Percentiles rank a stretch among this genome's conserved stretches.
Evolutionary conservation across 2,329 filamentous ascomycete genomes (phyloP).

Genomic region (Pseudopithomyces maydicus): DNA sequence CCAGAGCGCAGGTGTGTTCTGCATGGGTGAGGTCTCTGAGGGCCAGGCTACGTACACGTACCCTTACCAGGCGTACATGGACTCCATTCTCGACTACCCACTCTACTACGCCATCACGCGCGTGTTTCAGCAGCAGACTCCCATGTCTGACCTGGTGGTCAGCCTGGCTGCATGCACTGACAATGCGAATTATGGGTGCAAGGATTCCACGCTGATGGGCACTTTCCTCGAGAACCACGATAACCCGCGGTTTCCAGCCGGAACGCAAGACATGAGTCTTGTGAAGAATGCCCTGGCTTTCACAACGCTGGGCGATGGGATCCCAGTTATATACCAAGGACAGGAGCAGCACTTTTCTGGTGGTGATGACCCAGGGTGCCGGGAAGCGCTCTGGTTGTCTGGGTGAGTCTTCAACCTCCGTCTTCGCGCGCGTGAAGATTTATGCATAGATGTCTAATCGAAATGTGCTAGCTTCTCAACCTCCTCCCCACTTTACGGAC

Average conservation of each 20-base stretch:
- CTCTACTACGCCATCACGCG: slow-evolving; percentile 37
- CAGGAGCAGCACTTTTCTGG: slow-evolving; percentile 23
- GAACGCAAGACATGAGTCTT: slow-evolving; percentile 24
- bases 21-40: slow-evolving; percentile 44
- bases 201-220: slow-evolving; percentile 24
- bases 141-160: slow-evolving; percentile 7
- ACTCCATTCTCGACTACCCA: slow-evolving; percentile 64
- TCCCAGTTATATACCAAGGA: slow-evolving; percentile 34
- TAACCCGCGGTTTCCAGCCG: slow-evolving; percentile 26
- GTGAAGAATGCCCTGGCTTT: slow-evolving; percentile 35
- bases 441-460: no score
- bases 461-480: slow-evolving; percentile 15
- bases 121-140: slow-evolving; percentile 6
- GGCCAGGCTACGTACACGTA: slow-evolving; percentile 31
- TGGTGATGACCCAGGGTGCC: slow-evolving; percentile 12
- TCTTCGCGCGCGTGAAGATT: no score
- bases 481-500: slow-evolving; percentile 14
- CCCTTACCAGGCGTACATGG: slow-evolving; percentile 51
- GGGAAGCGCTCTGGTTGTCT: slow-evolving; percentile 15
- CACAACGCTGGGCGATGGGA: slow-evolving; percentile 29
- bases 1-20: slow-evolving; percentile 54
- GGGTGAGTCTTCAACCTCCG: neutral
- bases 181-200: slow-evolving; percentile 9
- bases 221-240: slow-evolving; percentile 37
- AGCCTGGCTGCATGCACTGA: slow-evolving; percentile 3